Base-by-base conservation (phyloP, 2,329 filamentous ascomycete genomes). In the Fusarium nurragi region DNA sequence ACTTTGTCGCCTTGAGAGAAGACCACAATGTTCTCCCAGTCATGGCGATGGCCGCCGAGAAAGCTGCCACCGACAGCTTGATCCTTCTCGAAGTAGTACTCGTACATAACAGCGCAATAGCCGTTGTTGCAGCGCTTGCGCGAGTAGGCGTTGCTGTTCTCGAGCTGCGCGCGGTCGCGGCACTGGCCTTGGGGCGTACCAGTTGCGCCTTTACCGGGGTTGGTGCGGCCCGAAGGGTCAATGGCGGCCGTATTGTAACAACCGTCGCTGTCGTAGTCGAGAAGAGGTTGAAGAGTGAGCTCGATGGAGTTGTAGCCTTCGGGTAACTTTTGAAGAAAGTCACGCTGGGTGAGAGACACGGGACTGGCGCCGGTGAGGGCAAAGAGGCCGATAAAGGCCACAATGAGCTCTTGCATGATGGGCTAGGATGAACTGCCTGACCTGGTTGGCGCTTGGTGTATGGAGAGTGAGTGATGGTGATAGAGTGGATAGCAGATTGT, bases 241-340 rank as follows among this genome's bases (percentile, higher is more conserved):
- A 83, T 77, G 37, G 80, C 81, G 16, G 81, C 79, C 2, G 80
- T 80, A 61, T 82, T 79, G 69, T 82, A 81, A 65, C 78, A 80
- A 9, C 78, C 74, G 39, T 80, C 77, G 1, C 63, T 70, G 64
- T 80, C 78, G 52, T 77, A 80, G 68, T 80, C 78, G 4, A 79
- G 68, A 10, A 71, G 54, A 10, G 78, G 78, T 60, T 79, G 78
- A 59, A 73, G 77, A 47, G 70, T 71, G 34, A 74, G 68, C 54
- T 79, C 77, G 25, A 68, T 52, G 12, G 25, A 26, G 25, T 26
- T 26, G 25, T 26, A 26, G 25, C 25, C 25, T 26, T 26, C 25
- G 7, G 25, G 25, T 26, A 26, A 11, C 12, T 11, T 26, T 11
- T 26, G 25, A 8, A 26, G 25, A 11, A 26, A 9, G 25, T 26